A percentile compares a stretch with the other conserved stretches of the same genome.
These are phyloP conservation scores for Planoprotostelium fungivorum DNA, from an alignment of 78 protist species.

Conservation along the genomic window DNA sequence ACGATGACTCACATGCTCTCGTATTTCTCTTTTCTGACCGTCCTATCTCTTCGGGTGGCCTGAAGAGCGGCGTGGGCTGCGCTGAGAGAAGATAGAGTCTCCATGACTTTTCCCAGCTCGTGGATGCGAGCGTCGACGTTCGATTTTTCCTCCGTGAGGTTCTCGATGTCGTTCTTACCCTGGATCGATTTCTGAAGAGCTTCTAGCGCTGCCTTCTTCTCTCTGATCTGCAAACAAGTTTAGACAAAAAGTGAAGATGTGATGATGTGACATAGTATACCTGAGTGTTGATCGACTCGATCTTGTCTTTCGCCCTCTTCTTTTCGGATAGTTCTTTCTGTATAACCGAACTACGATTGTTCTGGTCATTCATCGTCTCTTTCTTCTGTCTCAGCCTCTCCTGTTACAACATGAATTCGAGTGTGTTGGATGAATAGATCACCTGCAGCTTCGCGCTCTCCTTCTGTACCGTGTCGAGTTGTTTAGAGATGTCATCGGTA, in stretches of 20 bases:
- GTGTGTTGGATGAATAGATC: no score
- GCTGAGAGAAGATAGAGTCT: not conserved
- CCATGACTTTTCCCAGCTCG: not conserved
- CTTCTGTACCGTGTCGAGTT: not conserved
- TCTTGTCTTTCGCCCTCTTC: not conserved
- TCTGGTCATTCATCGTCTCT: not conserved
- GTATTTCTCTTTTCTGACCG: not conserved
- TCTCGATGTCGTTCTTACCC: not conserved
- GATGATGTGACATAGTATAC: not conserved
- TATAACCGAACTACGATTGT: not conserved
- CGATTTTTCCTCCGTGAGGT: not conserved
- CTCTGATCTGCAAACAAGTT: not conserved
- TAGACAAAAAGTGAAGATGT: not conserved
- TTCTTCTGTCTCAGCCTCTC: not conserved
- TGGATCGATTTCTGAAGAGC: not conserved
- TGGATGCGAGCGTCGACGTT: slow-evolving; percentile 1
- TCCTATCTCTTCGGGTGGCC: not conserved
- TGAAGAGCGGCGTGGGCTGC: not conserved
- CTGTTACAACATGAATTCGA: no score
- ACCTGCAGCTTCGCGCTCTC: not conserved
- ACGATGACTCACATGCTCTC: not conserved
- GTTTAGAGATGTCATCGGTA: not conserved
- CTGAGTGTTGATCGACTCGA: not conserved
- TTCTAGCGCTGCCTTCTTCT: not conserved
- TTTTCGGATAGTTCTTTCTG: not conserved